Evolutionary conservation across 352 stramenopile genomes (phyloP).

Genomic region (Globisporangium paroecandrum): DNA sequence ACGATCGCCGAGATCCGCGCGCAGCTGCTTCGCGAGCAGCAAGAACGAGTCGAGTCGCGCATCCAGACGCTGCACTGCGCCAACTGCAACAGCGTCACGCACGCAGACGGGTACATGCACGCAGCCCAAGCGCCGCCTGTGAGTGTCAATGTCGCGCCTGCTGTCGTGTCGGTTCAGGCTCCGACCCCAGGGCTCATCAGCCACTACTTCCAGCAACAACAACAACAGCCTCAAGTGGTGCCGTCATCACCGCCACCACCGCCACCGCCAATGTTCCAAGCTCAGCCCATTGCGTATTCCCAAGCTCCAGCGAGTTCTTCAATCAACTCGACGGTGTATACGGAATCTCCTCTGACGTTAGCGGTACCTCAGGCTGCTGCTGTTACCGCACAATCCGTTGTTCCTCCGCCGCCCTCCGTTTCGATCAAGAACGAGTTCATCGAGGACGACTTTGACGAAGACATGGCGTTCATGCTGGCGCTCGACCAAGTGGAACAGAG

Average conservation of each 20-base stretch:
- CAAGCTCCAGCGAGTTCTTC: not conserved
- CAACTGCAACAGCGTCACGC: slow-evolving; percentile 16
- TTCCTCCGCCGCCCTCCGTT: not conserved
- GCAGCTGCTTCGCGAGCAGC: slow-evolving; percentile 45
- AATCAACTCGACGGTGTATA: not conserved
- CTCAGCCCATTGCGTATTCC: not conserved
- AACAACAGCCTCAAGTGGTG: not conserved
- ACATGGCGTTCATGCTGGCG: slow-evolving; percentile 58
- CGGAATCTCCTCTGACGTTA: not conserved
- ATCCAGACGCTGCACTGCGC: slow-evolving; percentile 40
- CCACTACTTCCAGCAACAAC: slow-evolving; percentile 7
- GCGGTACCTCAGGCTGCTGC: not conserved
- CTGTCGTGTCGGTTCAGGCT: not conserved
- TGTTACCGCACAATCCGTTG: not conserved
- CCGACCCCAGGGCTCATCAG: not conserved
- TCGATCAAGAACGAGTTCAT: slow-evolving; percentile 49
- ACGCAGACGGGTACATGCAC: not conserved
- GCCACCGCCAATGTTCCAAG: not conserved
- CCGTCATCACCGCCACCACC: not conserved
- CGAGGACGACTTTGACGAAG: slow-evolving; percentile 57
- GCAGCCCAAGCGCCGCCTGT: not conserved
- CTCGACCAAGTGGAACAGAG: slow-evolving; percentile 64
- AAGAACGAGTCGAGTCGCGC: slow-evolving; percentile 43
- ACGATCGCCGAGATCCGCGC: slow-evolving; percentile 43
- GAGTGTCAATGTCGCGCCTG: not conserved